Conservation (phyloP, 2,329 filamentous ascomycete species). For the Harringtonia aguacate region DNA sequence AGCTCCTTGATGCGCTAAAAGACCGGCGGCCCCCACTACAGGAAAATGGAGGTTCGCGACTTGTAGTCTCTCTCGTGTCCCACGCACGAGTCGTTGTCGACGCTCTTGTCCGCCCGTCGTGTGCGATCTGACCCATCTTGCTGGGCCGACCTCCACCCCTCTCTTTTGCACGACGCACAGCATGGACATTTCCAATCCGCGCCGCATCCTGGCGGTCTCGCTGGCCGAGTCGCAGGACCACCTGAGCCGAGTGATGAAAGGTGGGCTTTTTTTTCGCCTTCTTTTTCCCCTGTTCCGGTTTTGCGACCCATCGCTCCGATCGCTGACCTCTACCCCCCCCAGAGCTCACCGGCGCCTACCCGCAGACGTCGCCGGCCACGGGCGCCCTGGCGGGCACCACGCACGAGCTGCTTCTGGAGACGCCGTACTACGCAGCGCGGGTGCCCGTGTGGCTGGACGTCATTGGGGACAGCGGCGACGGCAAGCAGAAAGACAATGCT, state of each 20-base stretch:
- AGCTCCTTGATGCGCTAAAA: no score
- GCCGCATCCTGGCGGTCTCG: constrained; percentile 49
- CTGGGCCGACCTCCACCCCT: no score
- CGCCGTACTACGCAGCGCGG: constrained; percentile 48
- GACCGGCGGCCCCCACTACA: no score
- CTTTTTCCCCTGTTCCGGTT: not conserved
- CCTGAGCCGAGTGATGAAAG: constrained; percentile 41
- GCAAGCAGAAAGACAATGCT: not conserved
- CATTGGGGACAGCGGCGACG: no score
- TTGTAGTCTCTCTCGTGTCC: no score
- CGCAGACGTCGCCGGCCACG: constrained; percentile 6
- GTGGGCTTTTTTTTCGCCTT: constrained; percentile 21
- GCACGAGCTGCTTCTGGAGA: constrained; percentile 43
- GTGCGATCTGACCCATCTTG: no score
- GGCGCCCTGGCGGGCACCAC: constrained; percentile 44
- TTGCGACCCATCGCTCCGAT: no score
- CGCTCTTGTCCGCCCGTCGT: no score
- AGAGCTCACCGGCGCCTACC: constrained; percentile 42
- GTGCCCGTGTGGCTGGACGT: constrained; percentile 58
- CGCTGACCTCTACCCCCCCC: not conserved
- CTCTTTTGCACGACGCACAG: no score
- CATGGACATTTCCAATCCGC: constrained; percentile 37
- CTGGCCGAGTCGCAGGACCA: constrained; percentile 33
- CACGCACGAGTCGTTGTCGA: no score
- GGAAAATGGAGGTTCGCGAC: no score